Base-by-base conservation (phyloP, 169 alveolate species). In the Plasmodium reichenowi region DNA sequence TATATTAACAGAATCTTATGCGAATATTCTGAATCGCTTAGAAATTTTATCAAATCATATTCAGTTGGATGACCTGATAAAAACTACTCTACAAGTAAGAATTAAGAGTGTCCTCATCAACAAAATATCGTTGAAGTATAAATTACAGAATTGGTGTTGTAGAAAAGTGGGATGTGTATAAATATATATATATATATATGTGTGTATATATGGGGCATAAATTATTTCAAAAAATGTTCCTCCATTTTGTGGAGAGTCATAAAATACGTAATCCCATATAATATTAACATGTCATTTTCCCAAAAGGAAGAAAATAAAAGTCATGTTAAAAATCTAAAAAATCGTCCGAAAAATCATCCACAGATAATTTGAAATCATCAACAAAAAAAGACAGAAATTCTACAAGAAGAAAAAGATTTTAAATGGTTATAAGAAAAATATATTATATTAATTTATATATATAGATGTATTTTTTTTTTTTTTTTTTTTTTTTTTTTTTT, bases 311-410 rank as follows among this genome's bases (percentile, higher is more conserved):
- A 38, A 38, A 5, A 38, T 38, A n/a, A 54, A 17, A n/a, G 24
- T 54, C 20, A 9, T 3, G 5, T 76, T 58, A 76, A 20, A 76
- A 68, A 43, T 76, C 89, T 56, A 76, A 4, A 13, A 76, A 76
- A 24, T 76, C 89, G 24, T 76, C 89, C 1, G 89, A 64, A 68
- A 76, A 76, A 54, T 66, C 75, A 62, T 76, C 78, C 2, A 64
- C 8, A 29, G 89, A 50, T 50, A 76, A 58, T 3, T 43, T 32
- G 47, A 76, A 76, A 26, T 76, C 89, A 2, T 63, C 56, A 32
- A 66, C 64, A 29, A 76, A 76, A 56, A 76, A 76, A 22, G 89
- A 76, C 13, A 76, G 20, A 56, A 76, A 76, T 12, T 76, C 89
- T 76, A 24, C 15, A 20, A 48, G 45, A 32, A 13, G 24, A 17